Conservation (phyloP, 345 rosid genomes). For the Viola odorata region DNA sequence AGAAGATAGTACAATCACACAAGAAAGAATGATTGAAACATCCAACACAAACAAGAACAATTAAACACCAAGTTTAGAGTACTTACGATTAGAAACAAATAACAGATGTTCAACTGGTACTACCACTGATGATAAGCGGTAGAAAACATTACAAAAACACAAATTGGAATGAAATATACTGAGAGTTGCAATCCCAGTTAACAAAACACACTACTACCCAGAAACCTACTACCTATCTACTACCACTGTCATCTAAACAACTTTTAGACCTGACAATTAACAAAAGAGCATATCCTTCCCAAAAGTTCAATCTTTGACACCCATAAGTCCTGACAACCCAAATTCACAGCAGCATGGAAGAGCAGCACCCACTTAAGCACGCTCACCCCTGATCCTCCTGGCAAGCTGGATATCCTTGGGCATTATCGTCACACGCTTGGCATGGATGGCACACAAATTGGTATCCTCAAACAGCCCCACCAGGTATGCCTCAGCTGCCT, state of each 20-base stretch:
- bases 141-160: too few species aligned
- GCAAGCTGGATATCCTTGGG: slow-evolving; percentile 21
- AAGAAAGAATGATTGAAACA: too few species aligned
- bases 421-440: slow-evolving; percentile 20
- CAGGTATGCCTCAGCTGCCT: slow-evolving; percentile 19
- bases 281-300: neutral
- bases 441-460: slow-evolving; percentile 17
- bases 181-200: too few species aligned
- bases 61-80: too few species aligned
- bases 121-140: too few species aligned
- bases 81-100: too few species aligned
- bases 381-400: slow-evolving; percentile 18
- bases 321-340: too few species aligned
- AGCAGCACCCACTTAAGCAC: slow-evolving; percentile 6
- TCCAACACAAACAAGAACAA: too few species aligned
- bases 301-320: neutral
- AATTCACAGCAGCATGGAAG: neutral
- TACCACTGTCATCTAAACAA: neutral
- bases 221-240: neutral
- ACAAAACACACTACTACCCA: neutral
- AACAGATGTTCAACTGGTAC: too few species aligned
- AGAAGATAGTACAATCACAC: too few species aligned
- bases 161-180: too few species aligned
- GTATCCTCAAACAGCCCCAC: slow-evolving; percentile 17
- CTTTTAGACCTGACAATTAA: neutral